phyloP scores from a whole-genome alignment of 2,329 filamentous ascomycete genomes.

The Penicillium griseofulvum region DNA sequence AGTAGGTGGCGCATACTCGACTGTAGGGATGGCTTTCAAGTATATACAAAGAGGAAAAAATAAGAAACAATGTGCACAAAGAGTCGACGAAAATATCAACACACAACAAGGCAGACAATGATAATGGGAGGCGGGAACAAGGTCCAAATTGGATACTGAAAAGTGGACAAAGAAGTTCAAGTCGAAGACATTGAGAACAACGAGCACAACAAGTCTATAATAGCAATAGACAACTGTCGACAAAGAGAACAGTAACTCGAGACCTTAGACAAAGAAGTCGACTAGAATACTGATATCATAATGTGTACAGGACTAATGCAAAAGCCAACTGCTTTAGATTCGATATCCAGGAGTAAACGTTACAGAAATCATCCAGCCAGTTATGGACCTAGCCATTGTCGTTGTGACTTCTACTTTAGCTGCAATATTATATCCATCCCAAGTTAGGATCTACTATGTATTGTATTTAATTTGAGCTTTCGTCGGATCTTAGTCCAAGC shows the following conservation, averaged over 20 bases:
- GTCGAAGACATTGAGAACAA: not conserved
- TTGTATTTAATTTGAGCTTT: conserved; percentile 2
- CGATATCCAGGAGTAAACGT: not conserved
- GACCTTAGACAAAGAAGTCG: not conserved
- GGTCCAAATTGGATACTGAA: not conserved
- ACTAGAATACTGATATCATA: not conserved
- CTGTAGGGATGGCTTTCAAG: not conserved
- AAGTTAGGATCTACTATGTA: not conserved
- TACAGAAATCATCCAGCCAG: not conserved
- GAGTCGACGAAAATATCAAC: not conserved
- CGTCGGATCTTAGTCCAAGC: not conserved
- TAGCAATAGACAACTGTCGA: not conserved
- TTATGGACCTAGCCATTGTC: not conserved
- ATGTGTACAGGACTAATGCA: not conserved
- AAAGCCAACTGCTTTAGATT: not conserved
- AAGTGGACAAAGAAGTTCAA: not conserved
- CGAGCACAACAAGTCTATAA: not conserved
- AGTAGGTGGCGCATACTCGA: not conserved
- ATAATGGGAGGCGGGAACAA: not conserved
- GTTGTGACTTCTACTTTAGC: not conserved
- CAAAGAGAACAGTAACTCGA: not conserved
- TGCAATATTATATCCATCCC: not conserved
- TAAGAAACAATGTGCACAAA: not conserved
- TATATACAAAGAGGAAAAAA: not conserved
- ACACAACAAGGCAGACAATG: not conserved